Conservation (phyloP, 768 basidiomycete species). For the Phylloporus rhodoxanthus region DNA sequence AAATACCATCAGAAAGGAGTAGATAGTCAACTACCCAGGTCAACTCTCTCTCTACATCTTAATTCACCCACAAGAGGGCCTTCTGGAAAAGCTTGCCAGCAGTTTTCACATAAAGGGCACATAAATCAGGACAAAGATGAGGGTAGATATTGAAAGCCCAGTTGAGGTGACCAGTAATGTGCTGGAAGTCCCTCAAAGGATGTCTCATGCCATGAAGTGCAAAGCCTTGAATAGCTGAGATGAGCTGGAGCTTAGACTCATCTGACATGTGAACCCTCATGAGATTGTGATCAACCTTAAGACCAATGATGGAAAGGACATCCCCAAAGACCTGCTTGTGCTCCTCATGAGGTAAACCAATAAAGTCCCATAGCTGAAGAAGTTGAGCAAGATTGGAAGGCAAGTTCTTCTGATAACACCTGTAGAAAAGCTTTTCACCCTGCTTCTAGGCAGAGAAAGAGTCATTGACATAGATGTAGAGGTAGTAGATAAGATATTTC, state of each 20-base stretch:
- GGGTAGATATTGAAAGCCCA: slow-evolving; percentile 39
- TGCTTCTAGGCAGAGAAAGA: slow-evolving; percentile 4
- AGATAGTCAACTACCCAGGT: slow-evolving; percentile 26
- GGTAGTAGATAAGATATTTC: too few species aligned
- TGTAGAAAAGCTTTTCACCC: neutral
- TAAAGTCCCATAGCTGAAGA: slow-evolving; percentile 27
- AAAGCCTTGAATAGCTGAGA: slow-evolving; percentile 12
- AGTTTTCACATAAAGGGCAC: slow-evolving; percentile 32
- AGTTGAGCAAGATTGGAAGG: slow-evolving; percentile 9
- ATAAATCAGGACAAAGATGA: slow-evolving; percentile 29
- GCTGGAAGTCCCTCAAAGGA: slow-evolving; percentile 24
- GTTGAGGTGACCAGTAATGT: slow-evolving; percentile 34
- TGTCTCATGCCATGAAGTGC: neutral
- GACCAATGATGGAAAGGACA: slow-evolving; percentile 33
- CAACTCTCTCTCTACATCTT: neutral
- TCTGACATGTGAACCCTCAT: slow-evolving; percentile 18
- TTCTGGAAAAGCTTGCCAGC: slow-evolving; percentile 14
- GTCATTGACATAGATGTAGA: slow-evolving; percentile 29
- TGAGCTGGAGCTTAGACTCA: slow-evolving; percentile 13
- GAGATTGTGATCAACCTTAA: slow-evolving; percentile 25
- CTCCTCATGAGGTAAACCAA: slow-evolving; percentile 27
- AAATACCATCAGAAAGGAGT: slow-evolving; percentile 10
- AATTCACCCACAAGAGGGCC: slow-evolving; percentile 10
- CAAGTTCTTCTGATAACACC: neutral
- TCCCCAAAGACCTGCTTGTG: neutral